phyloP scores from a whole-genome alignment of 495 filamentous ascomycete species.

The Trichoderma reesei region DNA sequence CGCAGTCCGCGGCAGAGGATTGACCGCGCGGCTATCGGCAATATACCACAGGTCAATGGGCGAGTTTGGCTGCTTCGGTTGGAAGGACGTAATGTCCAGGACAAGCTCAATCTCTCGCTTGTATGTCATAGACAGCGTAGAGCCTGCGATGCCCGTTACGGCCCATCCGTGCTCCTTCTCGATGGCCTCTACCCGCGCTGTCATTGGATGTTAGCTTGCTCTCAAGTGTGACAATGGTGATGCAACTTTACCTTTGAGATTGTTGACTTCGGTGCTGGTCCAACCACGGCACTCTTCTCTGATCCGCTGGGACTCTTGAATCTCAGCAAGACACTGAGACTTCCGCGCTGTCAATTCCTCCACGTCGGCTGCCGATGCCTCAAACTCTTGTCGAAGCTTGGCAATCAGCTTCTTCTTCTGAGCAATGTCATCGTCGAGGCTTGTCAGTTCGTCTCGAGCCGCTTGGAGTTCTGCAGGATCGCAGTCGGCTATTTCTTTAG shows the following conservation, averaged over 20 bases:
- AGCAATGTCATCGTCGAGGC: constrained; percentile 56
- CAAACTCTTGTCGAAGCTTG: constrained; percentile 51
- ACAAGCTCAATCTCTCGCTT: constrained; percentile 63
- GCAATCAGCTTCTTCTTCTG: constrained; percentile 55
- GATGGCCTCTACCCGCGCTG: constrained; percentile 57
- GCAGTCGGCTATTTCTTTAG: constrained; percentile 65
- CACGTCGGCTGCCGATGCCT: constrained; percentile 52
- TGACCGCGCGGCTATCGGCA: constrained; percentile 36
- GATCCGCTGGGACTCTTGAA: constrained; percentile 72
- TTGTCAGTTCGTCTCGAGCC: constrained; percentile 52
- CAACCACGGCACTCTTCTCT: constrained; percentile 83
- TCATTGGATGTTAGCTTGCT: constrained; percentile 12
- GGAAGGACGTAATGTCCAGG: constrained; percentile 59
- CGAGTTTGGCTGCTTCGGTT: constrained; percentile 19
- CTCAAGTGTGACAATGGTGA: not conserved
- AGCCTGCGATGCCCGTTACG: constrained; percentile 49
- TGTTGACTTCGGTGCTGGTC: constrained; percentile 66
- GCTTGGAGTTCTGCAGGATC: constrained; percentile 67
- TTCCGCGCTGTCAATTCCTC: constrained; percentile 53
- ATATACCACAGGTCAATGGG: constrained; percentile 46
- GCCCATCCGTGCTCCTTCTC: constrained; percentile 76
- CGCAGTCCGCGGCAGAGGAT: constrained; percentile 34
- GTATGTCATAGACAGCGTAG: constrained; percentile 68
- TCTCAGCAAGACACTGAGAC: constrained; percentile 58
- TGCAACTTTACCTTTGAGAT: constrained; percentile 52